Evolutionary conservation across 139 green algal species (phyloP), one percentile per base, ranked within the genome.

Genomic region (Tetradesmus lagerheimii): DNA sequence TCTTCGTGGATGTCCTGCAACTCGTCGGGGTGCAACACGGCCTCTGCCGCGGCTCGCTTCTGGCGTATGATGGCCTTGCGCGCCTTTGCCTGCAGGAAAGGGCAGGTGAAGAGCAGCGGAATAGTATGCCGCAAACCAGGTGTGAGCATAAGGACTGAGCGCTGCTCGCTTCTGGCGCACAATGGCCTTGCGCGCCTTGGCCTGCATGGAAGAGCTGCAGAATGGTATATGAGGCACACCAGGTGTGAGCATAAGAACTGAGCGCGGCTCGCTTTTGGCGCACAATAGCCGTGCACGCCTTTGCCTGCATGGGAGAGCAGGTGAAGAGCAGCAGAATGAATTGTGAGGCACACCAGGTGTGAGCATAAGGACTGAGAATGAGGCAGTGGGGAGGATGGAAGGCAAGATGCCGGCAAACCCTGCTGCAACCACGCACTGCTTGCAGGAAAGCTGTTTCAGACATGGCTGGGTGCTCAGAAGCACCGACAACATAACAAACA

Each of bases 31-130:
- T 89, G 92, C 18, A 89, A 38, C 31, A 94, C 31, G 85, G 93
- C 95, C 23, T 85, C 93, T 14, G 89, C 83, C 34, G 64, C 57
- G 23, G 20, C 1, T 5, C 38, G 84, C 66, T 67, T 82, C 64
- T 71, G 39, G 38, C 84, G 66, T 39, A 83, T 41, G 34, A 66
- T 76, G 47, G 18, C 29, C 29, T 82, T 64, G 57, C 87, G 80
- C 74, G 90, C 88, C 86, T 95, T 96, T 20, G 92, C 79, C 87
- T 91, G 84, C 6, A 92, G 93, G 20, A 95, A n/a, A 86, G 50
- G 31, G 41, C 27, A 85, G 41, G 4, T 71, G 34, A 39, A 39
- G 11, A 39, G 11, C 20, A 38, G 23, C 2, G 35, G 25, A 25
- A 38, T 12, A 38, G 74, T n/a, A n/a, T n/a, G n/a, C n/a, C n/a